Percentiles rank a stretch among this genome's conserved stretches.
These are phyloP conservation scores for Fusarium chuoi DNA, from an alignment of 2,329 filamentous ascomycete species.

Conservation along the genomic window DNA sequence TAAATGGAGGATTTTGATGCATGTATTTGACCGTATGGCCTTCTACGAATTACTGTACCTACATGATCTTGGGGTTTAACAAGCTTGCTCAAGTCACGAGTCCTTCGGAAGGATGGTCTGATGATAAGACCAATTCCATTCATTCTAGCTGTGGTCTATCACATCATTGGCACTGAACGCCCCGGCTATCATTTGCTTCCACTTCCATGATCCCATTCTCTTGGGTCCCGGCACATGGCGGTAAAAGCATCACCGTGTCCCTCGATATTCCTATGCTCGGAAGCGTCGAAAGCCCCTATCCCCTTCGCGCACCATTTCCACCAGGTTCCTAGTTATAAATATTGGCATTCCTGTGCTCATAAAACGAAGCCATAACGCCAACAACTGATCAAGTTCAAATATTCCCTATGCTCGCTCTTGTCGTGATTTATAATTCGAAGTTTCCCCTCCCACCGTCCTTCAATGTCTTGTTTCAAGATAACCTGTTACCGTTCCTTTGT, in stretches of 20 bases:
- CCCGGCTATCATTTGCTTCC: background rate
- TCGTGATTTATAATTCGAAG: constrained; percentile 30
- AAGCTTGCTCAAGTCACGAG: background rate
- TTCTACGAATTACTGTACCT: background rate
- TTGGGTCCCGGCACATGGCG: background rate
- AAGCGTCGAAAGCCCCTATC: background rate
- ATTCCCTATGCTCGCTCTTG: constrained; percentile 37
- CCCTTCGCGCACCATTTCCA: background rate
- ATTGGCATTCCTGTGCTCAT: constrained; percentile 23
- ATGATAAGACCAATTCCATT: constrained; percentile 23
- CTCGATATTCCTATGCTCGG: background rate
- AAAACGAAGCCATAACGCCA: constrained; percentile 36
- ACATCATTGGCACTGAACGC: constrained; percentile 5
- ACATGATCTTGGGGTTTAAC: background rate
- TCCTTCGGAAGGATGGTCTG: background rate
- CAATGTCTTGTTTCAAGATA: constrained; percentile 15
- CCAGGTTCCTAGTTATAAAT: constrained; percentile 24
- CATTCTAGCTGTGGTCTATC: constrained; percentile 34
- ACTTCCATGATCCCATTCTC: background rate
- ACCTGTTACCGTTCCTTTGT: constrained; percentile 15
- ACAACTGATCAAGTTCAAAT: constrained; percentile 21
- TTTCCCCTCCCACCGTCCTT: constrained; percentile 1
- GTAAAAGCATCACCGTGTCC: background rate
- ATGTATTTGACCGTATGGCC: background rate
- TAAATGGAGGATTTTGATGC: background rate